phyloP scores from a whole-genome alignment of 495 filamentous ascomycete genomes.

The Penicillium manginii region DNA sequence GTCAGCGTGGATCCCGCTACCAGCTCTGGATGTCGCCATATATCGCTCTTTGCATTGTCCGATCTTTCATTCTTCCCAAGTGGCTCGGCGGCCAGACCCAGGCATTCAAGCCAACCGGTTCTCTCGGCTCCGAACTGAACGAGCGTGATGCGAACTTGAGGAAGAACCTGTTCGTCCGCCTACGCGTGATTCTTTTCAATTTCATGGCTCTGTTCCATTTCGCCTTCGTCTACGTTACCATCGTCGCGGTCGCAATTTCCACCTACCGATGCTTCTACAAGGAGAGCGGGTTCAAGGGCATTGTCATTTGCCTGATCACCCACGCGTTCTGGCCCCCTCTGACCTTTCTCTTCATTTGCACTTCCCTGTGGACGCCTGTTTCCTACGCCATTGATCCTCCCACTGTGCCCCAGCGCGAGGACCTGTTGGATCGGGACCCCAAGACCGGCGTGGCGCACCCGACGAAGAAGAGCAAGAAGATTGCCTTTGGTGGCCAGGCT shows the following conservation, averaged over 20 bases:
- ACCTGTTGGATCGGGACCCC: constrained; percentile 43
- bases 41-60: constrained; percentile 45
- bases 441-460: constrained; percentile 52
- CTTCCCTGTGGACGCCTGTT: constrained; percentile 44
- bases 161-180: constrained; percentile 33
- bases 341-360: constrained; percentile 41
- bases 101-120: constrained; percentile 42
- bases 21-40: constrained; percentile 53
- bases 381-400: constrained; percentile 50
- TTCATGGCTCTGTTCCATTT: constrained; percentile 44
- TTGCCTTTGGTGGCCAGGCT: constrained; percentile 43
- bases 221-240: constrained; percentile 44
- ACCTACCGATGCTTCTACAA: constrained; percentile 39
- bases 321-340: constrained; percentile 54
- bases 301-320: constrained; percentile 45
- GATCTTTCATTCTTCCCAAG: constrained; percentile 47
- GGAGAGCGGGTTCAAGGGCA: constrained; percentile 26
- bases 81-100: constrained; percentile 45
- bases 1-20: constrained; percentile 44
- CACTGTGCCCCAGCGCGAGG: constrained; percentile 45
- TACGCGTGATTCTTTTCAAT: constrained; percentile 37
- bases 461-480: constrained; percentile 45
- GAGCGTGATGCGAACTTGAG: constrained; percentile 37
- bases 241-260: constrained; percentile 40
- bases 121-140: constrained; percentile 34